Percentiles rank a stretch among this genome's conserved stretches.
Evolutionary conservation across 169 alveolate species (phyloP).

Genomic region (Plasmodium knowlesi): DNA sequence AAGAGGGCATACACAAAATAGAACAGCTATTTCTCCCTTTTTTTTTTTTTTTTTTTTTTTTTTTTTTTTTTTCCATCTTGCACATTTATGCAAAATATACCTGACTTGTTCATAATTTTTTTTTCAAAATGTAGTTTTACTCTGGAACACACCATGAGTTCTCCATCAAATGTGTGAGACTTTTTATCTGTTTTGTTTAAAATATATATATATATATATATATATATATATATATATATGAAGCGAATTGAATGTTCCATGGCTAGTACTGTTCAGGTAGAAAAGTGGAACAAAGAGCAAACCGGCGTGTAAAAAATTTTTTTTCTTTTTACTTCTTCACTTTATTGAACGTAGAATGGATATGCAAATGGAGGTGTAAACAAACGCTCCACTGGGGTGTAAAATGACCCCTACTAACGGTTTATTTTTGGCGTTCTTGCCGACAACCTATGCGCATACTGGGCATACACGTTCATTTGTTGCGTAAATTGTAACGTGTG

Average conservation of each 20-base stretch:
- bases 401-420: not conserved
- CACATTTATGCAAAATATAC: not conserved
- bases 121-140: not conserved
- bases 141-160: not conserved
- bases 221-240: not conserved
- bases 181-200: not conserved
- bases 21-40: not conserved
- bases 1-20: not conserved
- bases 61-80: not conserved
- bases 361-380: not conserved
- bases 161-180: not conserved
- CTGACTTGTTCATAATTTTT: not conserved
- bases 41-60: slow-evolving; percentile 1
- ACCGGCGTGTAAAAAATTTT: not conserved
- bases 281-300: not conserved
- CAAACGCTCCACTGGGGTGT: not conserved
- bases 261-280: slow-evolving; percentile 6
- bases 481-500: not conserved
- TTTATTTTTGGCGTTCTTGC: not conserved
- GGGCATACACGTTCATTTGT: not conserved
- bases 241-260: not conserved
- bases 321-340: not conserved
- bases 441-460: not conserved
- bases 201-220: too few relatives aligned
- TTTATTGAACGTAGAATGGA: not conserved